Base-by-base conservation (phyloP, 2,329 filamentous ascomycete species). In the Bipolaris cookei region DNA sequence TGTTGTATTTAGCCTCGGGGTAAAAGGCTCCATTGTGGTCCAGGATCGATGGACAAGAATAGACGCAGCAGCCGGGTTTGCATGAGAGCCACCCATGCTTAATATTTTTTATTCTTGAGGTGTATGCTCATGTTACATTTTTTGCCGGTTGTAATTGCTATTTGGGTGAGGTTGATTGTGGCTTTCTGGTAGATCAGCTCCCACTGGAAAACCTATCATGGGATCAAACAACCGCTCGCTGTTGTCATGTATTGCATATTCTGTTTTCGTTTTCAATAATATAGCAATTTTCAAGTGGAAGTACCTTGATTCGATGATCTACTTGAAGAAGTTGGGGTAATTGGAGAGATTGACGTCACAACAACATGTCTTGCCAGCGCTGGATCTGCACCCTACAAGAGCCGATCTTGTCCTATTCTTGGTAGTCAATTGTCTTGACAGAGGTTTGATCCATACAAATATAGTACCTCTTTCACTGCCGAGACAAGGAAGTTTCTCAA, bases 1-100 rank as follows among this genome's bases (percentile, higher is more conserved):
- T 51, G 41, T 56, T 45, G 53, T 45, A 56, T 56, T 51, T 51
- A 51, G 53, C 53, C 53, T 56, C 53, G 53, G 53, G 37, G 41
- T 21, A 51, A 45, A 21, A 20, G 30, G 0, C 20, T 32, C 39
- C 41, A 32, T 45, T 34, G n/a, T 32, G 18, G 34, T 39, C 32
- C 11, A 7, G 32, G 34, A 13, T 41, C 21, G 13, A 14, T 32
- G 39, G 30, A 51, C 23, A 4, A 10, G 13, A 14, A 14, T 13
- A 10, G 4, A 23, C 18, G 2, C 35, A 38, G 10, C n/a, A 35
- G 38, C 21, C 23, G 44, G 23, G 18, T 28, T 16, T 28, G 14
- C 14, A 23, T 2, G 20, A 41, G 7, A 6, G 28, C 28, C 28
- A 30, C 10, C 28, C 6, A 30, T 30, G 10, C 28, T 11, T 30